Base-by-base conservation (phyloP, 148 eudicot species). In the Rhododendron williamsianum region DNA sequence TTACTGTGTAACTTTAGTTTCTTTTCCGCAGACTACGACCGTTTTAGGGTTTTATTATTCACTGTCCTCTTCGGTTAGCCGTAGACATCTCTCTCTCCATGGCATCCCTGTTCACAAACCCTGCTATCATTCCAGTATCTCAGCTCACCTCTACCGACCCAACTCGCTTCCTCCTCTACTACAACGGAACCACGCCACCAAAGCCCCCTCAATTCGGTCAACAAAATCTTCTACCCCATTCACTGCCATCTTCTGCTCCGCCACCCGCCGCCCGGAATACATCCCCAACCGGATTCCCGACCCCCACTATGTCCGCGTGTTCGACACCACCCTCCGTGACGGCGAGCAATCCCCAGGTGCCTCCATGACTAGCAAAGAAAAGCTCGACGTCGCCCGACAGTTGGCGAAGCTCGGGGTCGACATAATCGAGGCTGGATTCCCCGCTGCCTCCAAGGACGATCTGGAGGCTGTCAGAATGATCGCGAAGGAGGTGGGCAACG, bases 281-380 rank as follows among this genome's bases (percentile, higher is more conserved):
- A 82, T 82, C 85, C 99, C 99, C 4, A 56, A 87, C 85, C 91
- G 77, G 54, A 94, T 97, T 21, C 36, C 98, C 43, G 96, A 97
- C 90, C 94, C 96, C 0, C 83, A 88, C 48, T 97, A 97, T 48
- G 88, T 95, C 51, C 93, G 98, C 5, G 84, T 97, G 18, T 95
- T 97, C 89, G 99, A 97, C 90, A 95, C 99, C 67, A 95, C 98
- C n/a, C 92, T 95, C 41, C 93, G 98, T 1, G 99, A 94, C 63
- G 98, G 98, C 63, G 99, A 97, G 85, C 99, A 97, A 84, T 95
- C 99, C 23, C 98, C 98, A 0, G 99, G 99, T 1, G 99, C 99
- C 72, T 88, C 98, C 41, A 94, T 95, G 98, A 95, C 95, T 27
- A 91, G 97, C 10, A 90, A 90, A 38, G 94, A 95, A 84, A 97